These are phyloP conservation scores for Pseudopediastrum boryanum DNA, from an alignment of 139 green algal species.

Conservation along the genomic window DNA sequence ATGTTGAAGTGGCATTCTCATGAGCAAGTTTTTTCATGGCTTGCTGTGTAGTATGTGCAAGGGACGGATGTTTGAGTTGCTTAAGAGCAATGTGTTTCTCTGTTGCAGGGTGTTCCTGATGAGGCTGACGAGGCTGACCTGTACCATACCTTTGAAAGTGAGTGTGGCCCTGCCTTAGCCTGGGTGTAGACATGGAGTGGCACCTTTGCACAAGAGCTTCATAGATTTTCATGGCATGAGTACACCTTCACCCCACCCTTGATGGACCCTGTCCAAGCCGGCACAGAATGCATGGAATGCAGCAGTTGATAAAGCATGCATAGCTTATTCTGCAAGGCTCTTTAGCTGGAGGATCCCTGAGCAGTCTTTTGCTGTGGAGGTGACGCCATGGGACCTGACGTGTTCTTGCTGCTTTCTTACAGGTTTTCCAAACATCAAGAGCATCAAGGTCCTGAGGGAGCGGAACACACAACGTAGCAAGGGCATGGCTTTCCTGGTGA, in stretches of 20 bases:
- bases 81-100: neutral
- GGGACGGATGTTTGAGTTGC: neutral
- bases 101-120: conserved; percentile 19
- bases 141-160: conserved; percentile 19
- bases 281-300: too few relatives aligned
- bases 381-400: too few relatives aligned
- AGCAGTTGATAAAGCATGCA: too few relatives aligned
- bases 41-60: neutral
- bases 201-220: too few relatives aligned
- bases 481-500: conserved; percentile 60
- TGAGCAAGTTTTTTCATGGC: neutral
- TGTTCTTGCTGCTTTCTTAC: neutral
- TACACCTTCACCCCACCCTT: too few relatives aligned
- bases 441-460: conserved; percentile 53
- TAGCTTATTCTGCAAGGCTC: too few relatives aligned
- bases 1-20: too few relatives aligned
- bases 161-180: neutral
- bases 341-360: too few relatives aligned
- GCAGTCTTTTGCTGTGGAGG: too few relatives aligned
- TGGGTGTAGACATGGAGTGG: neutral
- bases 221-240: too few relatives aligned
- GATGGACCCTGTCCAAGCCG: too few relatives aligned
- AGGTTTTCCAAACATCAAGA: conserved; percentile 52
- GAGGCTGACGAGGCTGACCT: conserved; percentile 27
- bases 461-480: conserved; percentile 20